Evolutionary conservation across 208 protist species (phyloP).

Genomic region (Crithidia bombi): DNA sequence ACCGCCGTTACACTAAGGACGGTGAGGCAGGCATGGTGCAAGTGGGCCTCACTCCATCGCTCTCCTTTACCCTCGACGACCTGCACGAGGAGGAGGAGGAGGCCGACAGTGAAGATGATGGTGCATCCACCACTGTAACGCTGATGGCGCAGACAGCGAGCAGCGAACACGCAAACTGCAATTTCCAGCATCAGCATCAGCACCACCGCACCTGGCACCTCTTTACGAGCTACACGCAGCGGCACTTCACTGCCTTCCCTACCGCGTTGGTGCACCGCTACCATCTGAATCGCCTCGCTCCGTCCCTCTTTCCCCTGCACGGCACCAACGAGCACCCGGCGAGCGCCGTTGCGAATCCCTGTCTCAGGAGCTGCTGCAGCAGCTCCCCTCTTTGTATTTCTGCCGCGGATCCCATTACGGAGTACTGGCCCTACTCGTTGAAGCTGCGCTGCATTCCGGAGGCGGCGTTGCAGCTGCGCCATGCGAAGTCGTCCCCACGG

Average conservation of each 20-base stretch:
- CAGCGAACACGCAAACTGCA: too few species aligned
- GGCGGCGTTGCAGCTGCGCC: conserved; percentile 20
- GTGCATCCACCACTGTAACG: neutral
- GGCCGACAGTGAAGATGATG: neutral
- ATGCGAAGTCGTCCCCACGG: neutral
- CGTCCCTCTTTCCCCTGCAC: conserved; percentile 58
- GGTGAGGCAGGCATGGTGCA: neutral
- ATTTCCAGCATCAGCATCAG: neutral
- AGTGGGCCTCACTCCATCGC: conserved; percentile 23
- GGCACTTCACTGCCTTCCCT: conserved; percentile 73
- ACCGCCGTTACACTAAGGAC: neutral
- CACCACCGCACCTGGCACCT: conserved; percentile 51
- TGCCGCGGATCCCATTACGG: neutral
- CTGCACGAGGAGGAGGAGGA: conserved; percentile 11
- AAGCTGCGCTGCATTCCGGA: conserved; percentile 51
- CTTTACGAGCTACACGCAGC: conserved; percentile 59
- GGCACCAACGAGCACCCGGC: neutral
- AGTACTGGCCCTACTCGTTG: conserved; percentile 65
- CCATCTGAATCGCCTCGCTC: conserved; percentile 72
- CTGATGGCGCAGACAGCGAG: too few species aligned
- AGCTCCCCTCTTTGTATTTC: neutral
- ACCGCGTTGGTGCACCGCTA: conserved; percentile 85
- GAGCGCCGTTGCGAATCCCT: neutral
- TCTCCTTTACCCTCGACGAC: conserved; percentile 31
- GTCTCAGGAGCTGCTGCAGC: neutral